Evolutionary conservation across 2,329 filamentous ascomycete species (phyloP).

Genomic region (Penicillium sp.): DNA sequence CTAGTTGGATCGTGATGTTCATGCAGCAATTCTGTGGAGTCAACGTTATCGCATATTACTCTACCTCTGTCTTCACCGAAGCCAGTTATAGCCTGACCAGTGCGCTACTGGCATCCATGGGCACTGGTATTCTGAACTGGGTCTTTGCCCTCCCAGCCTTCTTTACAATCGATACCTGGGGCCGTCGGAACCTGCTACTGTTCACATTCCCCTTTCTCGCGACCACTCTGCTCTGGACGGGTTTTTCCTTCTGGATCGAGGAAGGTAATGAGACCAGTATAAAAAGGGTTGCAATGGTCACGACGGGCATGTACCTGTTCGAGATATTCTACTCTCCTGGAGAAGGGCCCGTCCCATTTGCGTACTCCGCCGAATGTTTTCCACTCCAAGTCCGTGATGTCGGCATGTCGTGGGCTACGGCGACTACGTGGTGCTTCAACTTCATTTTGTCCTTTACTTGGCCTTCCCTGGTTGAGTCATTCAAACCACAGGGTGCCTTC

Average conservation of each 20-base stretch:
- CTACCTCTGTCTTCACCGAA: slow-evolving; percentile 58
- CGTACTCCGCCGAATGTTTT: slow-evolving; percentile 63
- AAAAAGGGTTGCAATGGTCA: slow-evolving; percentile 42
- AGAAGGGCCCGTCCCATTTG: slow-evolving; percentile 61
- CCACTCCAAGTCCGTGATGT: slow-evolving; percentile 59
- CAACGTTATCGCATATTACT: slow-evolving; percentile 61
- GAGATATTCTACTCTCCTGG: slow-evolving; percentile 54
- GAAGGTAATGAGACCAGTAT: slow-evolving; percentile 28
- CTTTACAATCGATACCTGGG: slow-evolving; percentile 64
- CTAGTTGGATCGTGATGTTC: slow-evolving; percentile 62
- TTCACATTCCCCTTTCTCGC: slow-evolving; percentile 61
- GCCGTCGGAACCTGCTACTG: slow-evolving; percentile 59
- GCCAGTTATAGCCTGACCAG: slow-evolving; percentile 51
- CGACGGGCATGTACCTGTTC: slow-evolving; percentile 46
- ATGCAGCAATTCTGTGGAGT: slow-evolving; percentile 58
- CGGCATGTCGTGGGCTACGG: slow-evolving; percentile 58
- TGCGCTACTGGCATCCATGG: slow-evolving; percentile 59
- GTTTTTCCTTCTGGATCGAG: slow-evolving; percentile 52
- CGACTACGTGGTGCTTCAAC: slow-evolving; percentile 57
- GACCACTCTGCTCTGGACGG: slow-evolving; percentile 47
- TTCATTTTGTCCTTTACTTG: slow-evolving; percentile 53
- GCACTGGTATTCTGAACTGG: slow-evolving; percentile 63
- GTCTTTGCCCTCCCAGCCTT: slow-evolving; percentile 62
- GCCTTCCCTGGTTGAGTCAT: slow-evolving; percentile 48
- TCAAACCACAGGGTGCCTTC: slow-evolving; percentile 53